Evolutionary conservation across 768 basidiomycete species (phyloP), one percentile per base, ranked within the genome.

Genomic region (Podaxis sp.): DNA sequence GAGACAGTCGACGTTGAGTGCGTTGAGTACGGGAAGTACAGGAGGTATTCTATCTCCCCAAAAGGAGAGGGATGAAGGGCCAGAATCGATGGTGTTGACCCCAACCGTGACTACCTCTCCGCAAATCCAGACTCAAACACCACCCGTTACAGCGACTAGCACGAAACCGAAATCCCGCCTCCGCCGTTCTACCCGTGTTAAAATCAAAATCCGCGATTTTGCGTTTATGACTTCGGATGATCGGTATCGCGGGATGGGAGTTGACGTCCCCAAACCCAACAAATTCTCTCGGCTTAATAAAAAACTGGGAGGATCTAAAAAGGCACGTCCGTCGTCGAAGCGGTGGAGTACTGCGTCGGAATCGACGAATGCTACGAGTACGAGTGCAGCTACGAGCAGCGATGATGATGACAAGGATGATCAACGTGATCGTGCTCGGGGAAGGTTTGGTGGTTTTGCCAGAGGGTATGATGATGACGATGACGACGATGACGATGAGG

Each of bases 201-300:
- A 71, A 17, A 74, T 82, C 69, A 74, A 74, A 52, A 72, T 84
- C 48, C 74, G 82, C 49, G 83, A 83, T 65, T 82, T 77, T 66
- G 77, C 74, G 7, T 81, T 74, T 63, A 52, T 70, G 1, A 28
- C 67, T 8, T 49, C 65, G 2, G 79, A 82, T 64, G 75, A 75
- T 67, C 72, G 80, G 36, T 74, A 79, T 71, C 46, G 64, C 30
- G 78, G 79, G 2, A 65, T 76, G 22, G 82, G 81, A 0, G 63
- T 76, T 36, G 69, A 77, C 59, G 75, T 79, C 7, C 82, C 79
- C 5, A 75, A 74, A 56, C 66, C 75, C 58, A 83, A 80, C 64
- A 70, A 68, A 59, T 71, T 82, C 13, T 66, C 62, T 33, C 64
- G 74, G 52, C 60, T 82, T 61, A 76, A 76, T 57, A 60, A 52